Conservation (phyloP, 1,139 yeast species). For the Pneumocystis wakefieldiae region DNA sequence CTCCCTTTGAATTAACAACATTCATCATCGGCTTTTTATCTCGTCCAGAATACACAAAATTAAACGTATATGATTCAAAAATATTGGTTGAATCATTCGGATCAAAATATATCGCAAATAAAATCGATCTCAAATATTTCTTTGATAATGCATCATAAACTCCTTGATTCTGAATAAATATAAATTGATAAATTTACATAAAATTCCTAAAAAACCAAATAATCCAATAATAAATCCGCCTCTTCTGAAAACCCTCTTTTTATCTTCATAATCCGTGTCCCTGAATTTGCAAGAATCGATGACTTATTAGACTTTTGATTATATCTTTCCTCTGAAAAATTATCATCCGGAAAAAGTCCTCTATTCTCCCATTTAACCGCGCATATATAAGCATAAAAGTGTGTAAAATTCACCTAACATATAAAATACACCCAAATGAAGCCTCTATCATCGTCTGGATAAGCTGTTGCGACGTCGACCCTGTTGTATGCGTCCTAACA, state of each 20-base stretch:
- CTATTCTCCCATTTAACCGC: background rate
- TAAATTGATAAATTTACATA: background rate
- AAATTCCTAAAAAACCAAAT: conserved; percentile 27
- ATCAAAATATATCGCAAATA: conserved; percentile 33
- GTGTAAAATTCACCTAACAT: conserved; percentile 12
- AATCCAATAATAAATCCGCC: conserved; percentile 34
- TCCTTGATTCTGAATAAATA: conserved; percentile 25
- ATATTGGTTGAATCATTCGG: conserved; percentile 27
- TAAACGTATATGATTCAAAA: conserved; percentile 37
- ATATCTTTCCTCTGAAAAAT: conserved; percentile 14
- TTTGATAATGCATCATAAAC: conserved; percentile 31
- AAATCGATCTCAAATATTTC: conserved; percentile 32
- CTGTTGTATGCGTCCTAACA: background rate
- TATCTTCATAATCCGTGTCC: conserved; percentile 28
- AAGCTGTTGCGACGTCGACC: conserved; percentile 12
- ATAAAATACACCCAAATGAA: conserved; percentile 16
- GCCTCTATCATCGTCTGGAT: conserved; percentile 14
- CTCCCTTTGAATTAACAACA: conserved; percentile 15
- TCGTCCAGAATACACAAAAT: conserved; percentile 27
- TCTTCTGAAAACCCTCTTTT: conserved; percentile 31
- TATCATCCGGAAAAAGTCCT: conserved; percentile 15
- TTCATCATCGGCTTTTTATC: conserved; percentile 20
- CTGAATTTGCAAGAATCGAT: conserved; percentile 21
- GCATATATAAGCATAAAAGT: background rate
- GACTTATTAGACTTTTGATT: background rate